These are phyloP conservation scores for Teratosphaeria viscida DNA, from an alignment of 2,329 filamentous ascomycete genomes.

Conservation along the genomic window DNA sequence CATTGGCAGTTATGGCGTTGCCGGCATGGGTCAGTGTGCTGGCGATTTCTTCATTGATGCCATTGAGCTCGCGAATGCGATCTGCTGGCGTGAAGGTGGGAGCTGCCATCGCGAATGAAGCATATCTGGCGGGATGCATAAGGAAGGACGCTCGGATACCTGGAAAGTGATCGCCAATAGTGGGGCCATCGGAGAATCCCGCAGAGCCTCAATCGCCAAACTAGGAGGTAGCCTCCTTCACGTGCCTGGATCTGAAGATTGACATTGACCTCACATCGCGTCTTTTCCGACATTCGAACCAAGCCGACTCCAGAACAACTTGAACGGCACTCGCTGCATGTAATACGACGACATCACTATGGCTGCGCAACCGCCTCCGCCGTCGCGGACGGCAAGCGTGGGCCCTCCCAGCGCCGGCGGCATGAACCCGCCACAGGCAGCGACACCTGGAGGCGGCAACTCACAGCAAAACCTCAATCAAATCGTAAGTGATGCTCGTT, in stretches of 20 bases:
- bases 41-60: slow-evolving; percentile 56
- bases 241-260: neutral
- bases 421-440: slow-evolving; percentile 34
- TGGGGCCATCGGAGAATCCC: neutral
- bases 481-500: slow-evolving; percentile 57
- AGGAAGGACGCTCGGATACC: neutral
- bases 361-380: slow-evolving; percentile 26
- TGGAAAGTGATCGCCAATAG: neutral
- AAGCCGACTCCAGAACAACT: neutral
- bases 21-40: slow-evolving; percentile 49
- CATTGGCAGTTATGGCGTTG: slow-evolving; percentile 53
- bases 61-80: slow-evolving; percentile 68
- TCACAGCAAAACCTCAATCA: slow-evolving; percentile 89
- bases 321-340: slow-evolving; percentile 1
- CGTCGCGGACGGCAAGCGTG: slow-evolving; percentile 26
- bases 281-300: neutral
- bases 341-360: slow-evolving; percentile 4
- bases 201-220: neutral
- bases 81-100: slow-evolving; percentile 55
- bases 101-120: neutral
- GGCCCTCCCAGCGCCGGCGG: slow-evolving; percentile 27
- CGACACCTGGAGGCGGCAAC: slow-evolving; percentile 44
- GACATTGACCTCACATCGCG: neutral
- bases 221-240: neutral
- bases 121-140: neutral